phyloP scores from a whole-genome alignment of 2,329 filamentous ascomycete species.

The Neofusicoccum sp. region DNA sequence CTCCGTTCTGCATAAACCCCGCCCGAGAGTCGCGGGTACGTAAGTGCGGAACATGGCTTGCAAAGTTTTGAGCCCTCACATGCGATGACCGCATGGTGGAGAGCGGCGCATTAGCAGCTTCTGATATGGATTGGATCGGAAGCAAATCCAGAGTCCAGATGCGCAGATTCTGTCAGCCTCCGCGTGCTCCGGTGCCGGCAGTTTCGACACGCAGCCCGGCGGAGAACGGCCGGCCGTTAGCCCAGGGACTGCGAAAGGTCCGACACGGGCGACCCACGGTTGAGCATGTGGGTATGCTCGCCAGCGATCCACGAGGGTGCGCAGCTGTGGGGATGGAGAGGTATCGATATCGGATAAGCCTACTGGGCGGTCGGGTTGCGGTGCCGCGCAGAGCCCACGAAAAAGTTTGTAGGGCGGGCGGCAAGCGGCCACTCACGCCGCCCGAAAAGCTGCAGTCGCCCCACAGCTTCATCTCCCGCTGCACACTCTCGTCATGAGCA shows the following conservation, averaged over 20 bases:
- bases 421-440: neutral
- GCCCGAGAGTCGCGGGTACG: neutral
- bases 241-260: neutral
- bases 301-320: constrained; percentile 4
- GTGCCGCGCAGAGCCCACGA: neutral
- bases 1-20: constrained; percentile 3
- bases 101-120: neutral
- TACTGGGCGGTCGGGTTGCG: constrained; percentile 9
- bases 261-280: neutral
- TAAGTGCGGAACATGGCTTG: constrained; percentile 4
- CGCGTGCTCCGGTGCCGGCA: neutral
- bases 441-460: neutral
- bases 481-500: constrained; percentile 6
- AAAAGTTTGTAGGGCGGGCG: neutral
- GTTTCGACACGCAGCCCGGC: neutral
- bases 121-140: neutral
- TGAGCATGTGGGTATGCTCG: neutral
- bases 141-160: neutral
- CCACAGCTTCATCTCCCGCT: constrained; percentile 5
- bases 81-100: neutral
- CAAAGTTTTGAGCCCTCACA: constrained; percentile 3
- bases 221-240: neutral
- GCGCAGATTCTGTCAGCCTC: neutral
- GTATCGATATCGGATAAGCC: constrained; percentile 14
- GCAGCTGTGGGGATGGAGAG: neutral